Percentiles rank a stretch among this genome's conserved stretches.
phyloP scores from a whole-genome alignment of 768 basidiomycete genomes.

The Psilocybe tampanensis region DNA sequence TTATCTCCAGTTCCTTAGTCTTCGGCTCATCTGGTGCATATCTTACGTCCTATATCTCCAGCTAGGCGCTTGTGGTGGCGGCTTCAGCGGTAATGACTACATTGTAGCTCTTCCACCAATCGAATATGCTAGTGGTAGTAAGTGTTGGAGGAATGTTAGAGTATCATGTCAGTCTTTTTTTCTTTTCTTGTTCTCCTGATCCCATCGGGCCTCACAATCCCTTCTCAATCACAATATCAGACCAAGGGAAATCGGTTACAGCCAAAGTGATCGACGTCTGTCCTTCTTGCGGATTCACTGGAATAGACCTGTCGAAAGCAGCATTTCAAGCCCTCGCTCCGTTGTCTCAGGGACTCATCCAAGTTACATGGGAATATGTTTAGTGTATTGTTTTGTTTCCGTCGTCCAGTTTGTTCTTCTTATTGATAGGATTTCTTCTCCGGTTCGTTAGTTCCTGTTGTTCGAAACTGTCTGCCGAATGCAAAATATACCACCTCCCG shows the following conservation, averaged over 20 bases:
- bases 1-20: too few species aligned
- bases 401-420: not conserved
- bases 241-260: slow-evolving; percentile 24
- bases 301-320: slow-evolving; percentile 29
- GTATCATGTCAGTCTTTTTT: slow-evolving; percentile 20
- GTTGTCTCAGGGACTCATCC: slow-evolving; percentile 22
- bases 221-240: slow-evolving; percentile 1
- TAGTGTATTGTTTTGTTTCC: slow-evolving; percentile 2
- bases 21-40: too few species aligned
- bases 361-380: slow-evolving; percentile 27
- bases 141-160: slow-evolving; percentile 20
- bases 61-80: slow-evolving; percentile 24
- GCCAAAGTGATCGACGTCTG: slow-evolving; percentile 32
- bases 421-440: too few species aligned
- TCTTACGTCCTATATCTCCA: slow-evolving; percentile 5
- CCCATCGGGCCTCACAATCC: not conserved
- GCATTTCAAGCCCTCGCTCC: slow-evolving; percentile 32
- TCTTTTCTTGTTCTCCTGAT: not conserved
- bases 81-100: slow-evolving; percentile 20
- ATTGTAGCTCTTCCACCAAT: slow-evolving; percentile 23
- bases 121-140: slow-evolving; percentile 18
- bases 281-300: slow-evolving; percentile 26
- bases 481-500: not conserved
- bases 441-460: too few species aligned
- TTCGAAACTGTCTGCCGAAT: too few species aligned